Evolutionary conservation across 2,329 filamentous ascomycete genomes (phyloP), one percentile per base, ranked within the genome.

Genomic region (Podosphaera fusca): DNA sequence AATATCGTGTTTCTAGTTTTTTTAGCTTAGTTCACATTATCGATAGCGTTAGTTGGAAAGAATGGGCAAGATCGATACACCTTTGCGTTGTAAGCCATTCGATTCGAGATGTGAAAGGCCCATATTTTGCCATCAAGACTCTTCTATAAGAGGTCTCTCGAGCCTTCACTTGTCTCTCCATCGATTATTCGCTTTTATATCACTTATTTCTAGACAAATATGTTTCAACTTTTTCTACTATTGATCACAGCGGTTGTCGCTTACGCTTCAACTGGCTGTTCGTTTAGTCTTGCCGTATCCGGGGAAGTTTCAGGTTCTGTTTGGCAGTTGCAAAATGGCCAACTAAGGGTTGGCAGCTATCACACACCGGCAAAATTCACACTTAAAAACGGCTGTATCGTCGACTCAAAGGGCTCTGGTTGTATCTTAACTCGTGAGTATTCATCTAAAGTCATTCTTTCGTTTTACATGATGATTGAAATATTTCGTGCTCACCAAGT

Each of bases 291-390:
- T 38, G 71, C 69, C 4, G 73, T 75, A 40, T 70, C 70, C 42
- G 75, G 75, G 21, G 71, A 69, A 58, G 67, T 70, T 21, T 70
- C 72, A 34, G 78, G 79, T 14, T 65, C 70, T 3, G 69, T 84
- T 46, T 80, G 78, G 9, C 76, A 84, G 65, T 71, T 84, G 40
- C 63, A 60, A 56, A 78, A 82, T 66, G 81, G 82, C 7, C 81
- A 84, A 68, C 75, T 74, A 63, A 74, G 79, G 54, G 72, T 81
- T 51, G 75, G 76, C 42, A 74, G 75, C 49, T 69, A 69, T 30
- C 66, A 77, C 10, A 3, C 10, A 14, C n/a, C 9, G 4, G 38
- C 38, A 4, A 14, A 7, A 12, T 84, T 77, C 65, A 80, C 73
- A 58, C 73, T 83, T 62, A 71, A 74, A 60, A 72, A 72, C 55